Base-by-base conservation (phyloP, 345 rosid genomes). In the Triadica sebifera region DNA sequence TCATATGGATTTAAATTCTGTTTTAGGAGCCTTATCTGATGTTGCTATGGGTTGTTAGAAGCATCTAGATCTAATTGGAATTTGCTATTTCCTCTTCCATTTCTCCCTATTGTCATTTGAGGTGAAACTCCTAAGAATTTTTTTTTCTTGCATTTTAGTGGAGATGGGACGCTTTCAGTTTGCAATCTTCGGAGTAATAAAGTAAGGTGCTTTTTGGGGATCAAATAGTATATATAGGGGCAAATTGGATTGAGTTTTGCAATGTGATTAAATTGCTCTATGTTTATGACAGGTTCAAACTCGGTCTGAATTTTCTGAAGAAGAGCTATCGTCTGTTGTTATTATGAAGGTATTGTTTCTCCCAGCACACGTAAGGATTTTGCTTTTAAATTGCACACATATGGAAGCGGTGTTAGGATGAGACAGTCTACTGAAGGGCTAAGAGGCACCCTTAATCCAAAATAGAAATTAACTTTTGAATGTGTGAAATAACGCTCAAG, bases 141-240 rank as follows among this genome's bases (percentile, higher is more conserved):
- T n/a, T n/a, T n/a, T n/a, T 80, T 81, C 75, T 37, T 70, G 20
- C 72, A 38, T 56, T 84, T 19, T 38, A 92, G 97, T 87, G 97
- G 98, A 74, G 98, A 94, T 79, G 98, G 98, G n/a, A 92, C 97
- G 66, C 88, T 94, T 50, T 92, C 97, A 58, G 93, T 94, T 46
- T 91, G 93, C 87, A 92, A 91, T 80, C 91, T 94, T 57, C 89
- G 92, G 73, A 85, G 88, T 24, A 85, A 82, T 70, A 92, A 89
- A 77, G 96, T 89, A 81, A 79, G 89, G 38, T 77, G 29, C 2
- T 16, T 10, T 43, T 72, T 58, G 13, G 29, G 45, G 17, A 12
- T 39, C 22, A 69, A 11, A 56, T 43, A 7, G n/a, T 49, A 16
- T 45, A 17, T n/a, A 10, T 13, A 12, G 24, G 55, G 19, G 38